These are phyloP conservation scores for Stephanodiscus minutulus DNA, from an alignment of 108 stramenopile genomes.

Conservation along the genomic window DNA sequence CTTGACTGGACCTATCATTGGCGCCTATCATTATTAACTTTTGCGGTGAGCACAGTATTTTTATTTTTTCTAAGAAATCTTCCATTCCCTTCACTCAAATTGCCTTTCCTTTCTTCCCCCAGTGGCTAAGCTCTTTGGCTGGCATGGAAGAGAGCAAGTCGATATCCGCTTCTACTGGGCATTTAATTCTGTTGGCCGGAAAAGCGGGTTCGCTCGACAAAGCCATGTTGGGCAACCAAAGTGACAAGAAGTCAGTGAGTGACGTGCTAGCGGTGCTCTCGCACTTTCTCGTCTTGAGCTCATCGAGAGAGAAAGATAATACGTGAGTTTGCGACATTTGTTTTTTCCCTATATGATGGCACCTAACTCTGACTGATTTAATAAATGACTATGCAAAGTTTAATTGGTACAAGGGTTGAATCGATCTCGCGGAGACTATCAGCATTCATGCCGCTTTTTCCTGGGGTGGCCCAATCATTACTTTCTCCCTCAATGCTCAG, in stretches of 20 bases:
- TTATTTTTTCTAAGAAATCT: background rate
- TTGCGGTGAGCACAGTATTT: conserved; percentile 42
- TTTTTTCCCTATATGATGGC: background rate
- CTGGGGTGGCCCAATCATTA: conserved; percentile 68
- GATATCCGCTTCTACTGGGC: conserved; percentile 62
- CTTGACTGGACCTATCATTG: conserved; percentile 78
- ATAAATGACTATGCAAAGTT: conserved; percentile 3
- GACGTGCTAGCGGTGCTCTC: conserved; percentile 23
- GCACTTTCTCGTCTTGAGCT: conserved; percentile 35
- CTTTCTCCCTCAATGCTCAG: conserved; percentile 45
- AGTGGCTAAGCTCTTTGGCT: conserved; percentile 78
- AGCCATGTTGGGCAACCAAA: conserved; percentile 32
- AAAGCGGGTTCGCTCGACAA: conserved; percentile 71
- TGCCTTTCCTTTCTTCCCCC: background rate
- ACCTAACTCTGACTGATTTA: background rate
- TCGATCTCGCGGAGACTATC: conserved; percentile 67
- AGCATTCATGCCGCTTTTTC: conserved; percentile 77
- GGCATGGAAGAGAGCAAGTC: conserved; percentile 68
- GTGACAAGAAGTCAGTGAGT: background rate
- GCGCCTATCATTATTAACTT: conserved; percentile 67
- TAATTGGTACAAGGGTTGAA: conserved; percentile 41
- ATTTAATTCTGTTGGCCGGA: conserved; percentile 66
- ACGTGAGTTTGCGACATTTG: conserved; percentile 10
- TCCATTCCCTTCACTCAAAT: background rate
- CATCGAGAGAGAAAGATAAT: conserved; percentile 35